Base-by-base conservation (phyloP, 495 filamentous ascomycete species). In the Trichocladium uniseriatum region DNA sequence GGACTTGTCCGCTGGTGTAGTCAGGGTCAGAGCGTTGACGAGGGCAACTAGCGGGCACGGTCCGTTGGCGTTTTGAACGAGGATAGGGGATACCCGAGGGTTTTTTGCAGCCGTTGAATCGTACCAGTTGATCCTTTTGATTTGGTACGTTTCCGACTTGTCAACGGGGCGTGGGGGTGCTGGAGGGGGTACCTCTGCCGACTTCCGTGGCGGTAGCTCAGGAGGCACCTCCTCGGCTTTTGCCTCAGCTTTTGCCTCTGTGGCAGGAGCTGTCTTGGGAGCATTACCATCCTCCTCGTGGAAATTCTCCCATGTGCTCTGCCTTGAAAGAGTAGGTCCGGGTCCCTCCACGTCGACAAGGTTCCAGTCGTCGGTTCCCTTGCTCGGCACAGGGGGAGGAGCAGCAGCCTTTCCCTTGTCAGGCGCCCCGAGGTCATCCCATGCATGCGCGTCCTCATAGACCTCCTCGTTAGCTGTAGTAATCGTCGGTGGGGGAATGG, bases 1-100 rank as follows among this genome's bases (percentile, higher is more conserved):
- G 1, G 63, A 22, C 47, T 68, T 61, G 13, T 73, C 73, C 7
- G 78, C 71, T 21, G 82, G 79, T 2, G 89, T 88, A 9, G 86
- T 86, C 19, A 98, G 70, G 0, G 85, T 82, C 19, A 98, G 72
- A 0, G 90, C 90, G 62, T 98, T 98, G 44, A 98, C 90, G 1
- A 98, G 77, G 3, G 92, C 92, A 18, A 98, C 79, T 6, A 97
- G 70, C 7, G 92, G 92, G 59, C 92, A 98, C 11, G 92, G 92
- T 1, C 91, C 91, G 60, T 98, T 96, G 38, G 81, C 79, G 51
- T 95, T 96, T 59, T 98, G 91, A 3, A 91, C 79, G 20, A 98
- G 71, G 31, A 96, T 84, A 1, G 92, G 89, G 2, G 89, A 69
- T n/a, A 48, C 63, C 49, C 68, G 65, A 10, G 69, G 68, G 46